Conservation (phyloP, 2,329 filamentous ascomycete genomes). For the Apiospora rasikravindrae region DNA sequence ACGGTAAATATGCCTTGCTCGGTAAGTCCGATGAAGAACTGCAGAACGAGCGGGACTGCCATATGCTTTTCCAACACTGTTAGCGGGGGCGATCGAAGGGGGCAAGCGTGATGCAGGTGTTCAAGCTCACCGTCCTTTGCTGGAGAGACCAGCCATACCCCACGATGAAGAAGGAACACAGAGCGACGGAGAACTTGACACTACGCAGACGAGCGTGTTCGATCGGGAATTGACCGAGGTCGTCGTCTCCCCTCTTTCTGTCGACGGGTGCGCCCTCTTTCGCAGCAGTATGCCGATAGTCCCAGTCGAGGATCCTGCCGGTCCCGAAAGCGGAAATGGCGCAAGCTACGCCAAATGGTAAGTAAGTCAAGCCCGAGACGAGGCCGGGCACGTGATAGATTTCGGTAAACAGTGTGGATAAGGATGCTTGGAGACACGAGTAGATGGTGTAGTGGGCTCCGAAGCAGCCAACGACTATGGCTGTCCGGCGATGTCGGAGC, state of each 20-base stretch:
- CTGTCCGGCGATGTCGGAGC: conserved; percentile 18
- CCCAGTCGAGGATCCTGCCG: conserved; percentile 21
- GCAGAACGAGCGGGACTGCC: conserved; percentile 24
- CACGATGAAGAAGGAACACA: conserved; percentile 21
- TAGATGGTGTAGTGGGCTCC: conserved; percentile 25
- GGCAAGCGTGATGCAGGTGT: background rate
- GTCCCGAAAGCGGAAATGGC: conserved; percentile 20
- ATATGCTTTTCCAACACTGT: conserved; percentile 21
- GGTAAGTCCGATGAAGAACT: conserved; percentile 28
- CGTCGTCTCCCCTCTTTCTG: background rate
- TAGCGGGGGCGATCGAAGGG: too few relatives aligned
- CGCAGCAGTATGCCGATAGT: conserved; percentile 20
- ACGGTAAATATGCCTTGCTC: conserved; percentile 24
- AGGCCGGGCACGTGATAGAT: conserved; percentile 23
- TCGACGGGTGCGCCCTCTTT: background rate
- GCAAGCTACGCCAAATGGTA: conserved; percentile 26
- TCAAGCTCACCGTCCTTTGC: conserved; percentile 15
- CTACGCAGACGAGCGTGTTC: conserved; percentile 23
- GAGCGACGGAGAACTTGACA: conserved; percentile 18
- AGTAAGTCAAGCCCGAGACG: conserved; percentile 23
- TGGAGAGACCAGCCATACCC: conserved; percentile 25
- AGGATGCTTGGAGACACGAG: conserved; percentile 25
- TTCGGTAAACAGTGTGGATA: conserved; percentile 23
- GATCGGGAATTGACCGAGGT: conserved; percentile 22
- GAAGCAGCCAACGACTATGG: conserved; percentile 15